Evolutionary conservation across 202 grass and related monocot genomes (phyloP).

Genomic region (Miscanthus sacchariflorus): DNA sequence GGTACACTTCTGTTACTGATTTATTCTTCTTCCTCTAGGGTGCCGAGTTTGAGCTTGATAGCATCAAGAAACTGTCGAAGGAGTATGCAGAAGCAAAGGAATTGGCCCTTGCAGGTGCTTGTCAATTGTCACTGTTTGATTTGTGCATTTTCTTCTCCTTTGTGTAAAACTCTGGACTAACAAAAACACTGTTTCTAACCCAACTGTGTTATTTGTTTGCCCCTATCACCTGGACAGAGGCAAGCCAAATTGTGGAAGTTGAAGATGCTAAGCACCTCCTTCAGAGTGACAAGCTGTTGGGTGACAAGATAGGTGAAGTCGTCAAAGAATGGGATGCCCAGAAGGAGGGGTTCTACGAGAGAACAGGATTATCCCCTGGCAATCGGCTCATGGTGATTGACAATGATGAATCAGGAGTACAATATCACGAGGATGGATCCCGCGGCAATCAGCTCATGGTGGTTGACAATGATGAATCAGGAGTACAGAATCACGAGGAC

Average conservation of each 20-base stretch:
- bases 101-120: slow-evolving; percentile 66
- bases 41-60: slow-evolving; percentile 66
- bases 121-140: neutral
- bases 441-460: neutral
- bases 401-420: slow-evolving; percentile 32
- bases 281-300: slow-evolving; percentile 54
- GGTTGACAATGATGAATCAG: slow-evolving; percentile 42
- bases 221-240: slow-evolving; percentile 49
- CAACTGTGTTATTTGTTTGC: slow-evolving; percentile 6
- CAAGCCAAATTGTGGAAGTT: slow-evolving; percentile 42
- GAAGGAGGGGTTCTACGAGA: slow-evolving; percentile 75
- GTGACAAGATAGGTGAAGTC: slow-evolving; percentile 62
- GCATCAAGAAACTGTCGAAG: slow-evolving; percentile 69
- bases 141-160: slow-evolving; percentile 11
- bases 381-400: slow-evolving; percentile 35
- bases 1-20: neutral
- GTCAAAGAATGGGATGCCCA: slow-evolving; percentile 76
- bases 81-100: slow-evolving; percentile 82
- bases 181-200: slow-evolving; percentile 9
- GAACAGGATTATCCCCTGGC: slow-evolving; percentile 57
- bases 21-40: slow-evolving; percentile 59
- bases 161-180: neutral
- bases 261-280: slow-evolving; percentile 68
- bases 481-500: neutral
- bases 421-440: neutral